A percentile compares a stretch with the other conserved stretches of the same genome.
Evolutionary conservation across 2,329 filamentous ascomycete species (phyloP).

Genomic region (Diaporthe citrichinensis): DNA sequence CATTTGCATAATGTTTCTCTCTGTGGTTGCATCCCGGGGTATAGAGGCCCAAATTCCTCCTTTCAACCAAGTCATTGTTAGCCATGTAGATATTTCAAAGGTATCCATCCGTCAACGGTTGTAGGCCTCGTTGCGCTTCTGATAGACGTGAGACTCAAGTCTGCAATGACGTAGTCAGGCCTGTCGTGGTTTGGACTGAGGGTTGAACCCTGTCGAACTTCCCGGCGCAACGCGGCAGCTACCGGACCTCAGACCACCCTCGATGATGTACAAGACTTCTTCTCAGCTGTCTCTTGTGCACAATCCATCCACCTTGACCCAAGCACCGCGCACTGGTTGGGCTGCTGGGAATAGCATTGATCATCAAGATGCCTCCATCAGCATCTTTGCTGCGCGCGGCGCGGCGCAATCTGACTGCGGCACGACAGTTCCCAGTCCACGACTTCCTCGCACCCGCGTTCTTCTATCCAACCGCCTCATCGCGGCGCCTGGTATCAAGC

Average conservation of each 20-base stretch:
- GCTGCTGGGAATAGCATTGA: background rate
- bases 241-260: conserved; percentile 30
- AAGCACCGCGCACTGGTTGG: background rate
- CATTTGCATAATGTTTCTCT: conserved; percentile 23
- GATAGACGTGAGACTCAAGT: background rate
- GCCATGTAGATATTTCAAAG: conserved; percentile 25
- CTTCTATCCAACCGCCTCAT: conserved; percentile 43
- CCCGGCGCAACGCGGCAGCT: conserved; percentile 22
- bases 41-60: background rate
- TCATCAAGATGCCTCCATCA: conserved; percentile 45
- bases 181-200: background rate
- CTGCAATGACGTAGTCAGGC: background rate
- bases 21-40: conserved; percentile 10
- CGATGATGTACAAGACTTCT: conserved; percentile 38
- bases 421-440: conserved; percentile 47
- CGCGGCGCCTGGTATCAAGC: conserved; percentile 41
- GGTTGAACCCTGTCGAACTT: conserved; percentile 11
- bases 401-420: conserved; percentile 42
- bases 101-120: background rate
- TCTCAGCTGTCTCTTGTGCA: background rate
- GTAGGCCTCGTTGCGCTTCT: background rate
- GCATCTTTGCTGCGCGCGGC: conserved; percentile 42
- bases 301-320: background rate
- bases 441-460: conserved; percentile 57
- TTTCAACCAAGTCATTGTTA: conserved; percentile 5